Percentiles rank a stretch among this genome's conserved stretches.
Evolutionary conservation across 1,284 basidiomycete species (phyloP).

Genomic region (Mycosarcoma mackinlayi): DNA sequence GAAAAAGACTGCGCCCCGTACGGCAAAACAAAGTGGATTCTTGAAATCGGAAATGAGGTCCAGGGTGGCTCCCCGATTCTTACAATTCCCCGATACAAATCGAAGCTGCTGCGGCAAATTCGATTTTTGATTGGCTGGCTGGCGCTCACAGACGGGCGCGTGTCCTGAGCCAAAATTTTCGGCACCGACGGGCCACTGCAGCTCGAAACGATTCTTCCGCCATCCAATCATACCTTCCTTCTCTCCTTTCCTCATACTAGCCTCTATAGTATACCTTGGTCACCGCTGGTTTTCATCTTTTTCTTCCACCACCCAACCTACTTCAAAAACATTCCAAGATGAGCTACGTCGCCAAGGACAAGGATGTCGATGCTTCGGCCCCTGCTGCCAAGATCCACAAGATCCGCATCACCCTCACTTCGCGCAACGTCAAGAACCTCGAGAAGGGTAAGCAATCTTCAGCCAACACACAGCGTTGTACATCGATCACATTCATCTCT

Average conservation of each 20-base stretch:
- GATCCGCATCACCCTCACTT: slow-evolving; percentile 99
- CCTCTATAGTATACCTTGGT: slow-evolving; percentile 65
- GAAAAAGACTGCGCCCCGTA: too few species aligned
- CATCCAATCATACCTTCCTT: slow-evolving; percentile 19
- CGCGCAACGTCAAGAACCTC: slow-evolving; percentile 96
- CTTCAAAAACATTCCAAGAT: slow-evolving; percentile 74
- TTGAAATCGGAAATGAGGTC: not conserved
- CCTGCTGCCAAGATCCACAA: slow-evolving; percentile 95
- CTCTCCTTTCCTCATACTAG: slow-evolving; percentile 46
- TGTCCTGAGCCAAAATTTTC: not conserved
- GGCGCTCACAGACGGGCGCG: not conserved
- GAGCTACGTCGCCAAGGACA: slow-evolving; percentile 99
- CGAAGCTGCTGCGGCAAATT: slow-evolving; percentile 48
- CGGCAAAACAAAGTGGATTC: not conserved
- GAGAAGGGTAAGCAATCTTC: slow-evolving; percentile 84
- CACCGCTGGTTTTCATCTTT: slow-evolving; percentile 70
- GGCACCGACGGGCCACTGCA: slow-evolving; percentile 27
- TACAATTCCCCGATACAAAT: not conserved
- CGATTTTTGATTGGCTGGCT: slow-evolving; percentile 19
- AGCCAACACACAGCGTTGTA: too few species aligned
- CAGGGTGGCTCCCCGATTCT: slow-evolving; percentile 6
- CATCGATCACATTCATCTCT: too few species aligned
- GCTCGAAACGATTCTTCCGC: slow-evolving; percentile 13
- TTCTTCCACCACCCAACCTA: slow-evolving; percentile 70
- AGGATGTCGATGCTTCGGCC: slow-evolving; percentile 79